Base-by-base conservation (phyloP, 2,329 filamentous ascomycete genomes). In the Xylariaceae sp. region DNA sequence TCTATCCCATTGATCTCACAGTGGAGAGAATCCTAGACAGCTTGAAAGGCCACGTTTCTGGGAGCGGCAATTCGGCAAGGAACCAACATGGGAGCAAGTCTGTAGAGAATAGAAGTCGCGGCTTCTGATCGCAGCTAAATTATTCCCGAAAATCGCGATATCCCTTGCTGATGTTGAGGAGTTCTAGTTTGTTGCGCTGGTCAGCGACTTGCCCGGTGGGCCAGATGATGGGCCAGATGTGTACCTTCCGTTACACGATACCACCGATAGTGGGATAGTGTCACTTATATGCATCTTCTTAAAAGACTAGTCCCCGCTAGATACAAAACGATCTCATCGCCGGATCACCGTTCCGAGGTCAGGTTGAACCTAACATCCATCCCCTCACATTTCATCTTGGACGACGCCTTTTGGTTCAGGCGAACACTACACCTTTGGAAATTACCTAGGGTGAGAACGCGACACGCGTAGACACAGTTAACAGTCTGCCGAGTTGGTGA, bases 1-100 rank as follows among this genome's bases (percentile, higher is more conserved):
- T 65, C 63, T 62, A 60, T 56, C 55, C 54, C 59, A 61, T 59
- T 63, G 56, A 60, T 55, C 58, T 58, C 15, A 39, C 15, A 37
- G 47, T 55, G 58, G 59, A 56, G 49, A 30, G 58, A 58, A 50
- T 18, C 49, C n/a, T 35, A 50, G 45, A 51, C 39, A 56, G 39
- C 55, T 15, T 37, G 9, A 11, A 10, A 49, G 18, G 54, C 49
- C 57, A 58, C 49, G 48, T 51, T 51, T 51, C 11, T 8, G 8
- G 34, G 13, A 51, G 17, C 7, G 18, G 13, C 3, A 23, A 34
- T 35, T 15, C n/a, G 3, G 23, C 18, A n/a, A 41, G 11, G 2
- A 34, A 47, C 2, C 17, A 8, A 8, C 45, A n/a, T 8, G 18
- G 7, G 34, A 30, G 6, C 10, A 10, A 41, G 7, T 30, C 6